These are phyloP conservation scores for Cutaneotrichosporon curvatum DNA, from an alignment of 1,284 basidiomycete genomes.

Conservation along the genomic window DNA sequence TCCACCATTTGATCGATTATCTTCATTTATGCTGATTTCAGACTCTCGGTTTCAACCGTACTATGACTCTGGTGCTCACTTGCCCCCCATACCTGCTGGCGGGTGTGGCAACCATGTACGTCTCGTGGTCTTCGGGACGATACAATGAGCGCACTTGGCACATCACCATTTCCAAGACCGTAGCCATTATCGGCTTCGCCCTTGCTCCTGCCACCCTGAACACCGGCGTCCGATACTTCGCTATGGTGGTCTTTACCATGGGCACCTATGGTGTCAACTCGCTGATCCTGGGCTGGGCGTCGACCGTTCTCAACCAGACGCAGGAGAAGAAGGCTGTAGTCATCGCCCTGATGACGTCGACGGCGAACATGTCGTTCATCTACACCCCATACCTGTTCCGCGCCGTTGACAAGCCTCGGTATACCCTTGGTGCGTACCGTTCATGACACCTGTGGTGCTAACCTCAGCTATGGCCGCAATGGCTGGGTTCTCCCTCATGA, in stretches of 20 bases:
- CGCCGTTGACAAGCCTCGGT: constrained; percentile 18
- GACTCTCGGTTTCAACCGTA: constrained; percentile 35
- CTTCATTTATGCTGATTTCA: constrained; percentile 11
- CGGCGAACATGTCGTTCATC: constrained; percentile 25
- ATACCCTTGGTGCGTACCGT: constrained; percentile 12
- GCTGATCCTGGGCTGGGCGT: constrained; percentile 31
- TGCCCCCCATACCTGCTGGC: constrained; percentile 39
- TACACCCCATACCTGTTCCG: constrained; percentile 31
- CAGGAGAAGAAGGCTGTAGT: constrained; percentile 32
- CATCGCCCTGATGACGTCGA: constrained; percentile 24
- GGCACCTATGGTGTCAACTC: constrained; percentile 32
- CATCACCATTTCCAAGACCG: constrained; percentile 22
- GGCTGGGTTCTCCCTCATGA: constrained; percentile 19
- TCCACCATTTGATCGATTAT: neutral
- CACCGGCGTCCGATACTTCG: constrained; percentile 28
- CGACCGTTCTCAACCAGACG: constrained; percentile 28
- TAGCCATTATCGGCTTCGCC: constrained; percentile 30
- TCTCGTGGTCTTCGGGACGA: constrained; percentile 25
- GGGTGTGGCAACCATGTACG: constrained; percentile 18
- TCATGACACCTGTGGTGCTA: neutral
- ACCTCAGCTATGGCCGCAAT: constrained; percentile 15
- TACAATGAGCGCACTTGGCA: constrained; percentile 26
- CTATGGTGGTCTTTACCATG: constrained; percentile 25
- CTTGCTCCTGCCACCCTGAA: constrained; percentile 28
- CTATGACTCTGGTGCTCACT: constrained; percentile 41